These are phyloP conservation scores for Zangia roseola DNA, from an alignment of 768 basidiomycete genomes.

Conservation along the genomic window DNA sequence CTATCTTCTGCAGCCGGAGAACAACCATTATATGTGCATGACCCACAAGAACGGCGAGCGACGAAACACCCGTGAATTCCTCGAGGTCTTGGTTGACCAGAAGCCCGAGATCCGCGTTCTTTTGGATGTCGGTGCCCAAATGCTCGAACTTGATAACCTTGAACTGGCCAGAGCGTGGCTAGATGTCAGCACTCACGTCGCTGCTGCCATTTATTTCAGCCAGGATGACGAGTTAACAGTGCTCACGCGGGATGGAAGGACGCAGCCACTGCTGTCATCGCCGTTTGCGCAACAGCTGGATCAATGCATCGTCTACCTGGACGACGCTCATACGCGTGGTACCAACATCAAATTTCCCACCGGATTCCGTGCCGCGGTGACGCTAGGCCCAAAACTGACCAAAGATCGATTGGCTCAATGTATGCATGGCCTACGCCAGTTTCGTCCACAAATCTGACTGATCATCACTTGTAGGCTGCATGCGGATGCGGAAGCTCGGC, in stretches of 20 bases:
- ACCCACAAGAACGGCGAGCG: conserved; percentile 1
- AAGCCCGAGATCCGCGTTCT: conserved; percentile 40
- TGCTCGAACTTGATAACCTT: conserved; percentile 49
- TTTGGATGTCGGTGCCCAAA: conserved; percentile 54
- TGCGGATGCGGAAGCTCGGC: conserved; percentile 54
- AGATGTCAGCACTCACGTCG: conserved; percentile 47
- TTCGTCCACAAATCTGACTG: background rate
- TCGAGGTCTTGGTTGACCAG: conserved; percentile 31
- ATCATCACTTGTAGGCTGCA: conserved; percentile 39
- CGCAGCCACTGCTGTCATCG: conserved; percentile 30
- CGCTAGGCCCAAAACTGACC: conserved; percentile 30
- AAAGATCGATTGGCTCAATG: conserved; percentile 16
- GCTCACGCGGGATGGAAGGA: no score
- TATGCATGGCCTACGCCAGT: background rate
- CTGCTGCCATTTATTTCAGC: no score
- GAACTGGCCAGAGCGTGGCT: conserved; percentile 31
- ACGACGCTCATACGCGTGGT: conserved; percentile 39
- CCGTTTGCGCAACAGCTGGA: conserved; percentile 35
- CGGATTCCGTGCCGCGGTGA: conserved; percentile 36
- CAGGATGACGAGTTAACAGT: no score
- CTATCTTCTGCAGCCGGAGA: conserved; percentile 22
- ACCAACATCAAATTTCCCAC: conserved; percentile 38
- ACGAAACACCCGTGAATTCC: conserved; percentile 22
- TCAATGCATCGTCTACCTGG: conserved; percentile 37
- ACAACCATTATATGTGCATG: conserved; percentile 11